Evolutionary conservation across 2,329 filamentous ascomycete genomes (phyloP).

Genomic region (Colletotrichum spaethianum): DNA sequence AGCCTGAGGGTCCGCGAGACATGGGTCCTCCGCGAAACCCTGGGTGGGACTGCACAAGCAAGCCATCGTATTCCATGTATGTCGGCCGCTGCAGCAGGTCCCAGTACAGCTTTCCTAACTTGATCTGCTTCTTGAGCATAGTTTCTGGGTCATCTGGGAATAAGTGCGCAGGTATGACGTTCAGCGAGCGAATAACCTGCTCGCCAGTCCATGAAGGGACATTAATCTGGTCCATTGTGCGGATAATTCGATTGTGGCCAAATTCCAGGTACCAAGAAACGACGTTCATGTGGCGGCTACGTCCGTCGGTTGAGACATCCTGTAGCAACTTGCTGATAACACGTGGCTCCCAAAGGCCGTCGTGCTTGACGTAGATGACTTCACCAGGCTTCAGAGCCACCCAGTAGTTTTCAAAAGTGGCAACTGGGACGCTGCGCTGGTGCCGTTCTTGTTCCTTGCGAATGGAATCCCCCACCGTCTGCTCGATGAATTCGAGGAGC

Average conservation of each 20-base stretch:
- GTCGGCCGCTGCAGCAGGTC: slow-evolving; percentile 60
- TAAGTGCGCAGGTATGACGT: slow-evolving; percentile 59
- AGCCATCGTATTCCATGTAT: slow-evolving; percentile 63
- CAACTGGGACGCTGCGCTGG: slow-evolving; percentile 53
- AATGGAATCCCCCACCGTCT: slow-evolving; percentile 54
- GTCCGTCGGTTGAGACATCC: background rate
- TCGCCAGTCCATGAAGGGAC: slow-evolving; percentile 60
- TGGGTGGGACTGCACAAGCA: slow-evolving; percentile 50
- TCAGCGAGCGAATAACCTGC: slow-evolving; percentile 57
- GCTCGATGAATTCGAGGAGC: slow-evolving; percentile 59
- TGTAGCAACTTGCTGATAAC: slow-evolving; percentile 54
- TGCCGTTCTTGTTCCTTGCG: slow-evolving; percentile 59
- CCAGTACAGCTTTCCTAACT: slow-evolving; percentile 62
- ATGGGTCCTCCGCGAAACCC: slow-evolving; percentile 33
- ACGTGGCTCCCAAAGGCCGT: slow-evolving; percentile 58
- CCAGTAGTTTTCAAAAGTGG: slow-evolving; percentile 63
- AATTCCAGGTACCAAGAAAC: slow-evolving; percentile 60
- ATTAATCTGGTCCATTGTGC: slow-evolving; percentile 54
- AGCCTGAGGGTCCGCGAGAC: slow-evolving; percentile 51
- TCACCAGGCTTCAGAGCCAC: slow-evolving; percentile 61
- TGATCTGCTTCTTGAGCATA: slow-evolving; percentile 55
- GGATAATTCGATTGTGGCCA: slow-evolving; percentile 50
- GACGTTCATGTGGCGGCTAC: slow-evolving; percentile 43
- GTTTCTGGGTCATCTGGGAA: slow-evolving; percentile 55
- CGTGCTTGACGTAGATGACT: slow-evolving; percentile 58